Evolutionary conservation across 441 rosid genomes (phyloP), one percentile per base, ranked within the genome.

Genomic region (California macrophylla): DNA sequence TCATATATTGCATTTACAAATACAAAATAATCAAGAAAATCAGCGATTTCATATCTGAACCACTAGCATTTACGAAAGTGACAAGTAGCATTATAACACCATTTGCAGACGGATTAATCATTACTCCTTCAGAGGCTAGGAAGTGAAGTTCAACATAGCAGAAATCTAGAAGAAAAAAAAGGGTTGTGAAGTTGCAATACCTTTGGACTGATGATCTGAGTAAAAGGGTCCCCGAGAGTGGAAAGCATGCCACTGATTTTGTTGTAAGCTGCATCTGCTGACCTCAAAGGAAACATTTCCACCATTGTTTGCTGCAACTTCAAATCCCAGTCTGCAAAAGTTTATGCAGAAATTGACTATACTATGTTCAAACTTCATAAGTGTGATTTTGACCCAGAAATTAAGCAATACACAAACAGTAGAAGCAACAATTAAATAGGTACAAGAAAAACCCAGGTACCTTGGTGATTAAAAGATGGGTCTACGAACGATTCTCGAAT

Each of bases 161-260:
- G 23, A 38, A 15, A 62, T 24, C 4, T 29, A 29, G 2, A 1
- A 12, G n/a, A 12, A 4, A 6, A n/a, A 67, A 25, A 28, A 5
- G 25, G 18, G 65, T 62, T 47, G 63, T 60, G n/a, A n/a, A 10
- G 54, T 54, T 16, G 47, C 6, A 15, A 66, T 36, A 89, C 98
- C 95, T 90, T 92, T 36, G 98, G 96, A 73, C 93, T 92, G 52
- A 92, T 83, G 76, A 92, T 85, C 38, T 96, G 86, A 71, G 98
- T 92, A 70, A 88, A 90, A 2, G 96, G 98, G 77, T 92, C 98
- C 45, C 96, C 96, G 28, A 92, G 98, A 28, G 96, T 87, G 54
- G 98, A 87, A 72, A 92, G 95, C 98, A 92, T 92, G 13, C 82
- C 85, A 52, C 85, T 85, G 68, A 90, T 79, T 80, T 87, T 90